Evolutionary conservation across 345 rosid genomes (phyloP).

Genomic region (Bruguiera sexangula): DNA sequence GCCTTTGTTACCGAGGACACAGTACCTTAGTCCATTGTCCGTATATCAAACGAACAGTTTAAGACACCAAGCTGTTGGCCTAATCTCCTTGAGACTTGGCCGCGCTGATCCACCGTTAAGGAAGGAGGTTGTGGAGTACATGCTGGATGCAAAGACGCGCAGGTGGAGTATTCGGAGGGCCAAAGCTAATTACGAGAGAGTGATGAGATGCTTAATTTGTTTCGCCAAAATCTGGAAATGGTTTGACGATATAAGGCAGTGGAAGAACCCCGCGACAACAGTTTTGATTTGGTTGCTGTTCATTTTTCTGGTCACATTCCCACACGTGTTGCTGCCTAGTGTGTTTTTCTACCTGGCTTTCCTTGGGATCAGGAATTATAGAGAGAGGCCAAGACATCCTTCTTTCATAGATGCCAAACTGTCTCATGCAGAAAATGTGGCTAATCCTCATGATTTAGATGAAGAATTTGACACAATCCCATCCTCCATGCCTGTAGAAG

Average conservation of each 20-base stretch:
- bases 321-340: background rate
- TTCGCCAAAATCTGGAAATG: background rate
- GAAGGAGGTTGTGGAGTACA: background rate
- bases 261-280: background rate
- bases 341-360: background rate
- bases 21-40: background rate
- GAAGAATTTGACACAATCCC: conserved; percentile 3
- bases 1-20: background rate
- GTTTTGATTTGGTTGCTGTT: background rate
- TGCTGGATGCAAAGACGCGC: background rate
- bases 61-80: background rate
- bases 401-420: background rate
- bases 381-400: background rate
- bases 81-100: background rate
- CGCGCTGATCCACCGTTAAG: background rate
- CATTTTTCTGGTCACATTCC: background rate
- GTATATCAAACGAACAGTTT: background rate
- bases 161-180: background rate
- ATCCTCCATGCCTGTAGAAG: background rate
- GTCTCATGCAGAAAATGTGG: background rate
- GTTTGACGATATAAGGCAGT: background rate
- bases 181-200: background rate
- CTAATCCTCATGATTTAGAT: background rate
- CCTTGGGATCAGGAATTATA: background rate
- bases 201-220: background rate